These are phyloP conservation scores for Globisporangium acanthophoron DNA, from an alignment of 352 stramenopile genomes.

Conservation along the genomic window DNA sequence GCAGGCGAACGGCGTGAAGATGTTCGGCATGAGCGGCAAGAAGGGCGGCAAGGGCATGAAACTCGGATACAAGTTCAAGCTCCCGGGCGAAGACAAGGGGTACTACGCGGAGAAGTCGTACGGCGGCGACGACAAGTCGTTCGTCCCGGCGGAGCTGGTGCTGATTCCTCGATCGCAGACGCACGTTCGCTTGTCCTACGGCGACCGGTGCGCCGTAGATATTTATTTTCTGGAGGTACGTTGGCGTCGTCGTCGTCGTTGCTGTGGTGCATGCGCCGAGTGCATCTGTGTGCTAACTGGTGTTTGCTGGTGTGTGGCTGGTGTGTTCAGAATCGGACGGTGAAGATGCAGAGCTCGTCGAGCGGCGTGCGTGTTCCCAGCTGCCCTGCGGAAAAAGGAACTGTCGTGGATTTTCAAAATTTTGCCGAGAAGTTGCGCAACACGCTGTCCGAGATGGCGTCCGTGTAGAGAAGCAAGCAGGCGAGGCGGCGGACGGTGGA, in stretches of 20 bases:
- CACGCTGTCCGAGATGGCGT: constrained; percentile 85
- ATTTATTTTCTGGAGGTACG: constrained; percentile 89
- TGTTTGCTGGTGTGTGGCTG: constrained; percentile 1
- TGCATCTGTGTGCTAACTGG: background rate
- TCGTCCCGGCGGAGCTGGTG: constrained; percentile 75
- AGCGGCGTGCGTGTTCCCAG: constrained; percentile 73
- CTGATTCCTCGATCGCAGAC: constrained; percentile 84
- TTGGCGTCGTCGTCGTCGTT: background rate
- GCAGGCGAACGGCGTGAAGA: constrained; percentile 28
- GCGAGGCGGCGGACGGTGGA: background rate
- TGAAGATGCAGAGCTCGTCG: constrained; percentile 81
- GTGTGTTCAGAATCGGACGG: constrained; percentile 56
- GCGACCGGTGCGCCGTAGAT: constrained; percentile 82
- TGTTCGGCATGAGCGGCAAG: constrained; percentile 53
- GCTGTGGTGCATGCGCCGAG: too few species aligned
- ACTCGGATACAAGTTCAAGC: constrained; percentile 83
- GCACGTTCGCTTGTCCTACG: constrained; percentile 79
- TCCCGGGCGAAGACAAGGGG: constrained; percentile 78
- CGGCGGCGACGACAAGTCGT: constrained; percentile 81
- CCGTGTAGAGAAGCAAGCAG: constrained; percentile 28
- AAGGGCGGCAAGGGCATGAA: constrained; percentile 85
- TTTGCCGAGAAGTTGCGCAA: constrained; percentile 82
- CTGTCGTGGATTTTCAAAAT: constrained; percentile 63
- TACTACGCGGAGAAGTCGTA: constrained; percentile 86
- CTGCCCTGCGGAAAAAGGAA: constrained; percentile 64